A percentile compares a stretch with the other conserved stretches of the same genome.
phyloP scores from a whole-genome alignment of 2,329 filamentous ascomycete genomes.

The Dothidotthia symphoricarpi region DNA sequence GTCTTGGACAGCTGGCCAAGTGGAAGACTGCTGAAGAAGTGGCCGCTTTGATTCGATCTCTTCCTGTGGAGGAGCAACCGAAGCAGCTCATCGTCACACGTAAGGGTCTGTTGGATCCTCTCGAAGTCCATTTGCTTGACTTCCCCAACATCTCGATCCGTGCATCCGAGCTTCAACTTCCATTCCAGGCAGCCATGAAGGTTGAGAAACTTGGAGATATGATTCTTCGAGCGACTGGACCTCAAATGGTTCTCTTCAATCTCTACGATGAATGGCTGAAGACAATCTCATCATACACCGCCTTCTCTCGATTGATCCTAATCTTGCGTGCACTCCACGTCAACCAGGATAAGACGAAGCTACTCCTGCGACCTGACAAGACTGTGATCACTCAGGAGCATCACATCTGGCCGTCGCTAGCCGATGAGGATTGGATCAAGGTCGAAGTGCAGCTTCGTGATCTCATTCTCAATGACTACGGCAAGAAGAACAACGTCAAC shows the following conservation, averaged over 20 bases:
- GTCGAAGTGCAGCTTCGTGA: slow-evolving; percentile 96
- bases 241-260: slow-evolving; percentile 99
- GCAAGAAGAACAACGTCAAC: slow-evolving; percentile 99
- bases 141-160: slow-evolving; percentile 99
- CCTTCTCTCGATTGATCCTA: slow-evolving; percentile 90
- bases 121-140: slow-evolving; percentile 95
- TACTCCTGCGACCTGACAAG: slow-evolving; percentile 93
- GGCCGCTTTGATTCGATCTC: slow-evolving; percentile 87
- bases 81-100: slow-evolving; percentile 98
- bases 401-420: slow-evolving; percentile 94
- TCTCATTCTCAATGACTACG: slow-evolving; percentile 95
- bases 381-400: slow-evolving; percentile 97
- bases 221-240: slow-evolving; percentile 95
- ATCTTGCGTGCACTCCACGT: slow-evolving; percentile 94
- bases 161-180: slow-evolving; percentile 91
- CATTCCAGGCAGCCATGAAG: slow-evolving; percentile 99
- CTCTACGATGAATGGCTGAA: slow-evolving; percentile 98
- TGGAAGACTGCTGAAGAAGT: slow-evolving; percentile 99
- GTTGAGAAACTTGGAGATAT: slow-evolving; percentile 99
- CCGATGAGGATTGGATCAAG: slow-evolving; percentile 98
- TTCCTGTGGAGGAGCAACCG: slow-evolving; percentile 96
- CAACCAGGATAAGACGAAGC: slow-evolving; percentile 97
- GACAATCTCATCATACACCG: slow-evolving; percentile 96
- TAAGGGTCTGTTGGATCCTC: slow-evolving; percentile 93
- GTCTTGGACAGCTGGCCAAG: slow-evolving; percentile 95